Conservation (phyloP, 2,329 filamentous ascomycete genomes). For the Ambrosiella beaveri region DNA sequence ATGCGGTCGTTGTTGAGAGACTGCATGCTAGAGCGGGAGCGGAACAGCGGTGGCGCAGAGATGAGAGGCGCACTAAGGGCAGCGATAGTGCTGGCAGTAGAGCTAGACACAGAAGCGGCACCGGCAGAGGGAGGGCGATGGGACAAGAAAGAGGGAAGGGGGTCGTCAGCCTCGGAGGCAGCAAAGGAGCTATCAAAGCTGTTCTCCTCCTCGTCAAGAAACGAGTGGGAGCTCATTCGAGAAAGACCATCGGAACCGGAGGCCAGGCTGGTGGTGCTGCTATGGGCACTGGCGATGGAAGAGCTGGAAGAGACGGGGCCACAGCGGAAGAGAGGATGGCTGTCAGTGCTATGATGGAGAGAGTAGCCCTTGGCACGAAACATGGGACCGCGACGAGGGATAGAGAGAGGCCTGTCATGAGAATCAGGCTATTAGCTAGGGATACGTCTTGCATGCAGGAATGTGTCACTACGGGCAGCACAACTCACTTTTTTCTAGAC, state of each 20-base stretch:
- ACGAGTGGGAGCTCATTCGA: conserved; percentile 25
- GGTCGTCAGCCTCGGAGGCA: conserved; percentile 6
- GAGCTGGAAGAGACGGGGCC: conserved; percentile 8
- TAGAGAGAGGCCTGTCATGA: conserved; percentile 3
- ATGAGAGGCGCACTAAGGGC: conserved; percentile 24
- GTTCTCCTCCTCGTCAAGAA: conserved; percentile 9
- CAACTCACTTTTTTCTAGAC: conserved; percentile 8
- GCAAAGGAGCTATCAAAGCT: conserved; percentile 9
- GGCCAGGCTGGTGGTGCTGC: conserved; percentile 10
- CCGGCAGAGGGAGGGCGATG: conserved; percentile 33
- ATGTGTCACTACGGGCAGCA: background rate
- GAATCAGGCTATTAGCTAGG: conserved; percentile 4
- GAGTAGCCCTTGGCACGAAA: conserved; percentile 11
- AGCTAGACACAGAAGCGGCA: background rate
- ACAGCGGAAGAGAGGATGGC: conserved; percentile 7
- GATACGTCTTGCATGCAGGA: background rate
- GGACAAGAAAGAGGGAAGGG: conserved; percentile 35
- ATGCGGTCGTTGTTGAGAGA: conserved; percentile 8
- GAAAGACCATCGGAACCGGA: conserved; percentile 17
- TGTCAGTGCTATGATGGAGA: conserved; percentile 4
- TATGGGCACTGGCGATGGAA: conserved; percentile 7
- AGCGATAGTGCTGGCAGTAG: background rate
- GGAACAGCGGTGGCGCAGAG: conserved; percentile 37
- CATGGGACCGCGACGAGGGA: conserved; percentile 10
- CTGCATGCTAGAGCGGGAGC: conserved; percentile 17